A percentile compares a stretch with the other conserved stretches of the same genome.
Evolutionary conservation across 768 basidiomycete genomes (phyloP).

Genomic region (Amanita thiersii): DNA sequence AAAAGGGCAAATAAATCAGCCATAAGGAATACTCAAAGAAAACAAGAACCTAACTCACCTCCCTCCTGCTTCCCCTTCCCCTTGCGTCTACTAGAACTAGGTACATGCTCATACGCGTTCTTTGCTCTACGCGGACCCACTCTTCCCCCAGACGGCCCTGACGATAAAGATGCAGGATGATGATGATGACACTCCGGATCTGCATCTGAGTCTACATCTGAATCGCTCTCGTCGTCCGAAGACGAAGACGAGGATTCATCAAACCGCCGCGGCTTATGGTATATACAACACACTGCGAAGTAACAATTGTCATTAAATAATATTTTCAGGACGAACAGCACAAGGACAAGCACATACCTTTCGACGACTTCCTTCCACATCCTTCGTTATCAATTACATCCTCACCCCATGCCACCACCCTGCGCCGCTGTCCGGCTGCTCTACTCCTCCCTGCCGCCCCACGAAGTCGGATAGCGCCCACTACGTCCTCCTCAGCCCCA

Average conservation of each 20-base stretch:
- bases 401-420: slow-evolving; percentile 81
- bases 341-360: slow-evolving; percentile 52
- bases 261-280: slow-evolving; percentile 72
- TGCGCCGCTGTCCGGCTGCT: too few relatives aligned
- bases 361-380: slow-evolving; percentile 83
- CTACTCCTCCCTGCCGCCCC: slow-evolving; percentile 34
- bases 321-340: slow-evolving; percentile 1
- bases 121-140: too few relatives aligned
- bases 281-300: slow-evolving; percentile 90
- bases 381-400: slow-evolving; percentile 90
- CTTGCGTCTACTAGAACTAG: neutral
- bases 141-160: neutral
- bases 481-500: slow-evolving; percentile 13
- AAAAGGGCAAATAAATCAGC: too few relatives aligned
- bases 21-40: too few relatives aligned
- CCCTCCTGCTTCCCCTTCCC: neutral
- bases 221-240: slow-evolving; percentile 26
- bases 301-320: neutral
- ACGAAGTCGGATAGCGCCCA: slow-evolving; percentile 54
- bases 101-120: slow-evolving; percentile 6
- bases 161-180: neutral
- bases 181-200: slow-evolving; percentile 15
- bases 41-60: too few relatives aligned
- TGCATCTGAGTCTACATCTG: slow-evolving; percentile 33
- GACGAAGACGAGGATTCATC: slow-evolving; percentile 76